Evolutionary conservation across 176 grass and related monocot genomes (phyloP).

Genomic region (Aegilops tauschii): DNA sequence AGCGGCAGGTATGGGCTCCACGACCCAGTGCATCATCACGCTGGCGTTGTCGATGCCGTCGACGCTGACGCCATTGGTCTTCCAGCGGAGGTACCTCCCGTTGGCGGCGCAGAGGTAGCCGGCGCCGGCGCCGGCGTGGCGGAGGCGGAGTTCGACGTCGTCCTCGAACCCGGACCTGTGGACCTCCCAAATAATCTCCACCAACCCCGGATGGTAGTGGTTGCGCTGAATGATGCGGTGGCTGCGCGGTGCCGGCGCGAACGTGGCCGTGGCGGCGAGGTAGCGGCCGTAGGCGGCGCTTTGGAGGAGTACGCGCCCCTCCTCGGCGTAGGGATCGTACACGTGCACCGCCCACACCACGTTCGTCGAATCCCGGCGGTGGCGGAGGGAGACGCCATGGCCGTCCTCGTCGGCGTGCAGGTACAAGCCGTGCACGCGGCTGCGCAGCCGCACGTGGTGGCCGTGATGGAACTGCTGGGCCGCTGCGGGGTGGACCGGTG

Average conservation of each 20-base stretch:
- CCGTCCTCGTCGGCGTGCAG: conserved; percentile 24
- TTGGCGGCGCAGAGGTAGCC: conserved; percentile 17
- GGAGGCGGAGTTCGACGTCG: background rate
- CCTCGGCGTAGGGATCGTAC: background rate
- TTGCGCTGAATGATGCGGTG: background rate
- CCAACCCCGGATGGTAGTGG: background rate
- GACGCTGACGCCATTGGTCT: background rate
- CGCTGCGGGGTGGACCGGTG: background rate
- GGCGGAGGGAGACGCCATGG: background rate
- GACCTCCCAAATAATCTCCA: background rate
- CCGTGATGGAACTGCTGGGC: background rate
- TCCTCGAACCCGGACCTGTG: background rate
- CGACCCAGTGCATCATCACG: background rate
- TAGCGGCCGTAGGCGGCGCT: conserved; percentile 19
- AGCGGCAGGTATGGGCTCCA: background rate
- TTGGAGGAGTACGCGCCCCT: background rate
- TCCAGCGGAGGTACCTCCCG: background rate
- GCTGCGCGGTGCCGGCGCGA: background rate
- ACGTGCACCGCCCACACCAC: conserved; percentile 10
- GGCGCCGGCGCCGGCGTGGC: background rate
- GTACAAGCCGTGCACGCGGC: background rate
- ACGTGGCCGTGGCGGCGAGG: background rate
- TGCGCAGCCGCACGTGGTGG: conserved; percentile 11
- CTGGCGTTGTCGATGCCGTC: background rate
- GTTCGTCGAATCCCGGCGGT: background rate